Evolutionary conservation across 305 asterid genomes (phyloP), one percentile per base, ranked within the genome.

Genomic region (Ruellia speciosa): DNA sequence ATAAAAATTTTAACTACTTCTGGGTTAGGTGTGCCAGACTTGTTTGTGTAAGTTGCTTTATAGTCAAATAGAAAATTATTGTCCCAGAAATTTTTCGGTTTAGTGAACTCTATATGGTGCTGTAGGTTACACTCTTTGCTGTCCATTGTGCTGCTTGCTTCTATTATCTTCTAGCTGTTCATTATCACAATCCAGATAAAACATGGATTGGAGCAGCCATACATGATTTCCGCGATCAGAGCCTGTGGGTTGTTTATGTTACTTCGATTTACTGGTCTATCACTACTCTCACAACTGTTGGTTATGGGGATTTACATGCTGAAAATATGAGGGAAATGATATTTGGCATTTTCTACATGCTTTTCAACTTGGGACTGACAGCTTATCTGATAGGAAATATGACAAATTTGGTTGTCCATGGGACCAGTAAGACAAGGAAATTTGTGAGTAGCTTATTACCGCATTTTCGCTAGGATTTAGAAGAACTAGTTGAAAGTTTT

Each of bases 101-200:
- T 28, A 20, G 34, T 60, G 56, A 60, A 48, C 49, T 31, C 65
- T 43, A 20, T 61, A 24, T 53, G 34, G 37, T 56, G 17, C 17
- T 63, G 41, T 48, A 89, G 96, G 97, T 90, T 53, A 90, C 97
- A 18, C 85, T 90, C 54, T 87, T 90, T 62, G 84, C 95, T 0
- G 96, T 90, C 70, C 97, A 87, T 59, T 82, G 83, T 72, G 94
- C 96, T 7, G 97, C 81, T 49, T 90, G 97, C 82, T 84, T 84
- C 79, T 48, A 81, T 69, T 90, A 82, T 77, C 69, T 82, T 37
- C 88, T 90, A 18, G 97, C 97, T 53, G 90, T 79, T 60, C 75
- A 64, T 50, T 79, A 90, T 66, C 88, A 52, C 14, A n/a, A 81
- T 66, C 94, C 87, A 0, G 58, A 17, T 2, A 77, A 49, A 66